phyloP scores from a whole-genome alignment of 2,329 filamentous ascomycete genomes.

The Penicillium frequentans region DNA sequence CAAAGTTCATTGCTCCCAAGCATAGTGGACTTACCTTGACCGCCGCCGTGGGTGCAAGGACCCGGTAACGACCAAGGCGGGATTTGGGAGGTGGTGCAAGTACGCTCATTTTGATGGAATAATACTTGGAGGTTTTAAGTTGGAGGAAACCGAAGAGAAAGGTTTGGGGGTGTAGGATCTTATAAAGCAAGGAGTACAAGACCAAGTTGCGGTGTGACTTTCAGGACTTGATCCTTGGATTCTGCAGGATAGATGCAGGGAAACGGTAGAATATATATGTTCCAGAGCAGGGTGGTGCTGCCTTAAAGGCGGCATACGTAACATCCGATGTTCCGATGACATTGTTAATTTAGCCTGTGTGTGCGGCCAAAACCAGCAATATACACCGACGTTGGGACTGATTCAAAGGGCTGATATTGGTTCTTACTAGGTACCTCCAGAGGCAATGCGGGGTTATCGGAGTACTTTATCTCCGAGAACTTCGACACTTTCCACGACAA shows the following conservation, averaged over 20 bases:
- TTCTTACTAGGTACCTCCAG: too few relatives aligned
- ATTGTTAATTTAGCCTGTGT: background rate
- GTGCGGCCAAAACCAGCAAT: background rate
- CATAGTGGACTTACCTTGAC: slow-evolving; percentile 56
- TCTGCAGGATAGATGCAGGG: too few relatives aligned
- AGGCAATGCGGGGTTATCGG: too few relatives aligned
- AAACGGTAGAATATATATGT: too few relatives aligned
- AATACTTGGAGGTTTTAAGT: background rate
- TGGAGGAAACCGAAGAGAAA: background rate
- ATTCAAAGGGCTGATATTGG: slow-evolving; percentile 8
- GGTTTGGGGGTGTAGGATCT: background rate
- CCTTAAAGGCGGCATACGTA: background rate
- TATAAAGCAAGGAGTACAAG: background rate
- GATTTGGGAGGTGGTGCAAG: slow-evolving; percentile 4
- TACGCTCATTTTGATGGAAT: background rate
- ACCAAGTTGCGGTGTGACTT: background rate
- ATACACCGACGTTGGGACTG: background rate
- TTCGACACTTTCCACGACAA: too few relatives aligned
- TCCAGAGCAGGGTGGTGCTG: background rate
- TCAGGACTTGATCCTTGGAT: background rate
- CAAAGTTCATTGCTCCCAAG: slow-evolving; percentile 57
- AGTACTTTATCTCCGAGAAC: too few relatives aligned
- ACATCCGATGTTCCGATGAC: background rate
- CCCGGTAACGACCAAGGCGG: slow-evolving; percentile 51
- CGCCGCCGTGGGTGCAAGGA: slow-evolving; percentile 53